Base-by-base conservation (phyloP, 805 yeast genomes). In the Phaffomyces opuntiae region DNA sequence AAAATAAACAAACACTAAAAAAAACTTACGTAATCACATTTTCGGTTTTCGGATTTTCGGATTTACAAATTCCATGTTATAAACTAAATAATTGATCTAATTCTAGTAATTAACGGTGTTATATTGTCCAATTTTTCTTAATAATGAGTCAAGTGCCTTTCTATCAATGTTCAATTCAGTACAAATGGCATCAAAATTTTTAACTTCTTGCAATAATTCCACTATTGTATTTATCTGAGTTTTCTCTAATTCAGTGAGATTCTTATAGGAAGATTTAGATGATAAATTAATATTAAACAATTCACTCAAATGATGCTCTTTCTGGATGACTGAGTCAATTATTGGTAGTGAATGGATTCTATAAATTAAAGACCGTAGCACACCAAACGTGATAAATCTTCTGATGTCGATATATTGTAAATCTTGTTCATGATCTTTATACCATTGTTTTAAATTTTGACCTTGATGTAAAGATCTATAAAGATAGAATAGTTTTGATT, bases 351-450 rank as follows among this genome's bases (percentile, higher is more conserved):
- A 69, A 45, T 84, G 75, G 1, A 89, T 85, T 43, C 97, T 67
- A 60, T 89, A 89, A 9, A 95, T 83, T 7, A 93, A 57, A 0
- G 95, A 88, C 49, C 88, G 76, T 24, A 87, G 68, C 3, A 87
- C 74, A 1, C 99, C 99, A 69, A 90, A 93, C 17, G 89, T 79
- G 19, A 93, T 69, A 54, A 93, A 87, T 45, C 95, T 68, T 51
- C 98, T 72, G 4, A 93, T 70, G 62, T 93, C 99, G 37, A 95
- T 78, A 51, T 80, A 74, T 24, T 66, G 57, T 16, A 93, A 66
- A 4, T 67, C 64, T 40, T 75, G 74, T 36, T 69, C 69, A 57
- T 93, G 82, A 48, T 79, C 84, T 25, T 73, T 56, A 59, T 80
- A 87, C 98, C 99, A 95, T 24, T 83, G 87, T 49, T 80, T 80